Conservation (phyloP, 768 basidiomycete species). For the Suillus variegatus region DNA sequence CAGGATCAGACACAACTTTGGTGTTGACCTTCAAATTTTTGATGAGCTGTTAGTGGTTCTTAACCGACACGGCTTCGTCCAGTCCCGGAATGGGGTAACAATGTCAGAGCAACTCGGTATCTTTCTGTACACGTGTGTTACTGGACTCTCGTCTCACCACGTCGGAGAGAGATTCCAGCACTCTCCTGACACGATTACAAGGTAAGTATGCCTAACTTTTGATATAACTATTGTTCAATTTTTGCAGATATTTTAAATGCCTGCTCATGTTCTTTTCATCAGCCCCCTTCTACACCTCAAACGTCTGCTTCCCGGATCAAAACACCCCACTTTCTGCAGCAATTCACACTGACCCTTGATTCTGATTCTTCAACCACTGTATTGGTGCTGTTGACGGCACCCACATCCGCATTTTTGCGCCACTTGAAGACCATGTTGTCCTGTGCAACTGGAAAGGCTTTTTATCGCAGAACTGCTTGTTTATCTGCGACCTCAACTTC, state of each 20-base stretch:
- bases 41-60: constrained; percentile 14
- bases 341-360: background rate
- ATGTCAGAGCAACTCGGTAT: constrained; percentile 15
- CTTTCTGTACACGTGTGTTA: constrained; percentile 18
- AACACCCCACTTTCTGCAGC: background rate
- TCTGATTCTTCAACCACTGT: constrained; percentile 2
- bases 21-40: constrained; percentile 19
- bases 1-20: too few relatives aligned
- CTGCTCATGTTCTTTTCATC: background rate
- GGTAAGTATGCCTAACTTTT: constrained; percentile 19
- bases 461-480: constrained; percentile 15
- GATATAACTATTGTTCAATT: background rate
- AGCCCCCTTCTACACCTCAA: background rate
- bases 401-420: constrained; percentile 1
- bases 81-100: constrained; percentile 12
- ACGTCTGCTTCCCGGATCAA: background rate
- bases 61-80: background rate
- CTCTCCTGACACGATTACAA: constrained; percentile 22
- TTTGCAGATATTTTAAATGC: background rate
- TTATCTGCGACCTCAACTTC: constrained; percentile 11
- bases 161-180: too few relatives aligned
- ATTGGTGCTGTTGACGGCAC: constrained; percentile 9
- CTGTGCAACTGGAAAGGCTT: constrained; percentile 13
- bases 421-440: background rate
- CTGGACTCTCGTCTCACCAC: background rate